Base-by-base conservation (phyloP, 495 filamentous ascomycete genomes). In the Aspergillus haitiensis region DNA sequence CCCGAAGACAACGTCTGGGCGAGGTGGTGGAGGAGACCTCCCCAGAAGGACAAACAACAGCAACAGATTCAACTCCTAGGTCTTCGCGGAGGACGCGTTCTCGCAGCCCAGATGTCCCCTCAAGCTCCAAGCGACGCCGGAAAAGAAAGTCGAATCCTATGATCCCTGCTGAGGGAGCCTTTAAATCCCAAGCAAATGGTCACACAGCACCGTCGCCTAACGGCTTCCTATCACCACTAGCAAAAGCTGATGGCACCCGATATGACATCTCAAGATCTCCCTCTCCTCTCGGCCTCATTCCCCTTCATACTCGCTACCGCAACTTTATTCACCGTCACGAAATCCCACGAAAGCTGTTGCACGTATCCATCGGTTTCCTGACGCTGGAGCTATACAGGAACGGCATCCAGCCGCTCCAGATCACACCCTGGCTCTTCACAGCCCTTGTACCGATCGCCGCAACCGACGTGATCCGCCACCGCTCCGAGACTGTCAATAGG, bases 281-380 rank as follows among this genome's bases (percentile, higher is more conserved):
- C 3, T 92, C 88, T 57, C 94, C 94, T 5, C 81, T 98, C 12
- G 94, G 95, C 16, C 82, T 99, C 6, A 99, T 99, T 60, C 94
- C 94, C 21, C 92, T 98, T 64, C 94, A 99, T 70, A 79, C 78
- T 32, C 64, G 76, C 60, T 75, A 82, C 69, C 71, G 81, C 63
- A 65, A 60, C 58, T 80, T 83, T 55, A 77, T 80, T 55, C 80
- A 81, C 63, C 78, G 79, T 33, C 78, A 79, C 63, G 81, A 77
- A 58, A 80, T 80, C 42, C 74, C 73, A 3, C 75, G 74, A 44
- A 80, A 77, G 52, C 74, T 75, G 16, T 68, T 77, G 6, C 81
- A 99, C 72, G 90, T 98, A 56, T 96, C 91, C 37, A 98, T 99
- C 74, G 94, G 94, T 48, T 98, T 98, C 77, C 75, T 97, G 33